Evolutionary conservation across 495 filamentous ascomycete species (phyloP).

Genomic region (Emericellopsis terricola): DNA sequence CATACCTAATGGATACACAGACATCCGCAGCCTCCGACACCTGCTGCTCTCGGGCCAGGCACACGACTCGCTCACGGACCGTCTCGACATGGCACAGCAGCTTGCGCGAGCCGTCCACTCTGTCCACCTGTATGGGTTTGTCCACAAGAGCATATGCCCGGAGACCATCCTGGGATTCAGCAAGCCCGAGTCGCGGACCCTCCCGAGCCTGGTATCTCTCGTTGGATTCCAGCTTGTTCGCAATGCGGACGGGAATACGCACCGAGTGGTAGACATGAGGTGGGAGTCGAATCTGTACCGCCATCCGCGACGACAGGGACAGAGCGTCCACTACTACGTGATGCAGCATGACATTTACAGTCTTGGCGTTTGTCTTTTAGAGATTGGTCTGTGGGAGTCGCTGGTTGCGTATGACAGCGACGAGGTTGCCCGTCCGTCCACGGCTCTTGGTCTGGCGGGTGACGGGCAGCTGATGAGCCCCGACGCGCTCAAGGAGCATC

Average conservation of each 20-base stretch:
- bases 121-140: constrained; percentile 31
- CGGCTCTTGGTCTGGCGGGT: background rate
- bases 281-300: constrained; percentile 38
- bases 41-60: too few relatives aligned
- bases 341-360: constrained; percentile 51
- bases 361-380: constrained; percentile 25
- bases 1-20: too few relatives aligned
- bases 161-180: constrained; percentile 30
- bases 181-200: background rate
- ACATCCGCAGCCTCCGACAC: too few relatives aligned
- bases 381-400: constrained; percentile 40
- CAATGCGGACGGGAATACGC: constrained; percentile 16
- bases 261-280: constrained; percentile 19
- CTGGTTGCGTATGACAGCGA: constrained; percentile 26
- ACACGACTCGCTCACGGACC: too few relatives aligned
- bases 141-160: constrained; percentile 41
- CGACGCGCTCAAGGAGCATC: constrained; percentile 15
- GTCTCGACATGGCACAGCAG: too few relatives aligned
- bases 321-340: constrained; percentile 17
- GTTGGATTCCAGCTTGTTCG: constrained; percentile 35
- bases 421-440: too few relatives aligned
- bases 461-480: too few relatives aligned
- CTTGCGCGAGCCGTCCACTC: too few relatives aligned
- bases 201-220: constrained; percentile 17
- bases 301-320: constrained; percentile 36